These are phyloP conservation scores for Spathaspora boniae DNA, from an alignment of 805 yeast genomes.

Conservation along the genomic window DNA sequence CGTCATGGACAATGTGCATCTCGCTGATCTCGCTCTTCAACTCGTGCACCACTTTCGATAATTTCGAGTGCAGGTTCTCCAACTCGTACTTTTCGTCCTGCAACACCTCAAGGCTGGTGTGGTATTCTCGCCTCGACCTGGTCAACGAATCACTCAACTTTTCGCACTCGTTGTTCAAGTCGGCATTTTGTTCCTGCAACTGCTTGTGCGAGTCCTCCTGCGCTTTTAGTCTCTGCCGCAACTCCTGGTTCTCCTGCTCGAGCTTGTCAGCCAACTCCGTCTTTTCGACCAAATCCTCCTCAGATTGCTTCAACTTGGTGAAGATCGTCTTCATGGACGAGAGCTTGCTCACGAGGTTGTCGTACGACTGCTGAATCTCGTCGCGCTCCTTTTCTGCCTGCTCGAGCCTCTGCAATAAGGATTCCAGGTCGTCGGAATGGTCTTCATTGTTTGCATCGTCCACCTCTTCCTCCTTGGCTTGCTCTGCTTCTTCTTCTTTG, in stretches of 20 bases:
- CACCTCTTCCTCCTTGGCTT: background rate
- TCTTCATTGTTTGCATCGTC: background rate
- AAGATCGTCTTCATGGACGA: constrained; percentile 74
- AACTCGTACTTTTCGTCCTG: constrained; percentile 39
- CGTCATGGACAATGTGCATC: constrained; percentile 34
- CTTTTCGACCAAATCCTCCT: constrained; percentile 54
- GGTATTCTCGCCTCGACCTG: constrained; percentile 33
- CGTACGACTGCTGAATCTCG: constrained; percentile 56
- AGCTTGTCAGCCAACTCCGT: constrained; percentile 40
- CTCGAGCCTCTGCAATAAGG: constrained; percentile 5
- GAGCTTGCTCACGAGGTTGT: constrained; percentile 56
- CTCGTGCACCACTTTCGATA: constrained; percentile 38
- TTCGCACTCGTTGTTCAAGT: constrained; percentile 54
- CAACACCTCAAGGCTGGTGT: constrained; percentile 29
- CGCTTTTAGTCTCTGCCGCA: constrained; percentile 5
- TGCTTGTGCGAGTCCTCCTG: constrained; percentile 2
- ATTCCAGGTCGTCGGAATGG: background rate
- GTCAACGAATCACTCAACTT: constrained; percentile 40
- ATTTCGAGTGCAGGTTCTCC: constrained; percentile 36
- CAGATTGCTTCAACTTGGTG: constrained; percentile 67
- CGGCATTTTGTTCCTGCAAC: constrained; percentile 25
- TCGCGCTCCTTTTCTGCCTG: constrained; percentile 45
- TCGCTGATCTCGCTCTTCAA: constrained; percentile 40
- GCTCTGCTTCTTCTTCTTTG: background rate
- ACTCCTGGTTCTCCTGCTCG: constrained; percentile 24